A percentile compares a stretch with the other conserved stretches of the same genome.
phyloP scores from a whole-genome alignment of 2,329 filamentous ascomycete genomes.

The Coniochaeta pulveracea region DNA sequence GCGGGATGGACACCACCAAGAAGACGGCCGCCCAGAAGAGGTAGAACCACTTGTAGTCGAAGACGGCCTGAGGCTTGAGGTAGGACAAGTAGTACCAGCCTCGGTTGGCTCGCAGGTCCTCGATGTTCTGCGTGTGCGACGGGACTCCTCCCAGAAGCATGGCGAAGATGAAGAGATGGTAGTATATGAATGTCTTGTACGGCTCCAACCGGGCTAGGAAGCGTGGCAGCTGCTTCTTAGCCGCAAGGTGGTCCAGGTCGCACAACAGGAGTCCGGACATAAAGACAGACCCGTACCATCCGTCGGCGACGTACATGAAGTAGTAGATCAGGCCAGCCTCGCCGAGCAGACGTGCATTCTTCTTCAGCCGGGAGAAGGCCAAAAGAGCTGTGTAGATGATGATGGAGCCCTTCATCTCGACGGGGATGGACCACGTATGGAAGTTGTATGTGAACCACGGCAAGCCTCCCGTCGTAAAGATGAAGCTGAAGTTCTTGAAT shows the following conservation, averaged over 20 bases:
- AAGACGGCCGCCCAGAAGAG: conserved; percentile 49
- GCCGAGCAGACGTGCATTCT: conserved; percentile 41
- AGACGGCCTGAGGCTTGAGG: conserved; percentile 51
- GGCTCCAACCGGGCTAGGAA: conserved; percentile 31
- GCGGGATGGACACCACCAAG: conserved; percentile 40
- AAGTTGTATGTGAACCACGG: conserved; percentile 47
- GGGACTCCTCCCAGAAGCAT: conserved; percentile 51
- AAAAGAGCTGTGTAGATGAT: conserved; percentile 46
- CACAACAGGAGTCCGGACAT: conserved; percentile 46
- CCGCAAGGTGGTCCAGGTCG: conserved; percentile 44
- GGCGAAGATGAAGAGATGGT: conserved; percentile 35
- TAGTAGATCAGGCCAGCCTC: conserved; percentile 44
- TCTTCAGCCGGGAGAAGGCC: conserved; percentile 43
- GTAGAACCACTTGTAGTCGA: conserved; percentile 54
- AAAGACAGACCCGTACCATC: conserved; percentile 48
- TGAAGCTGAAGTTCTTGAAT: conserved; percentile 56
- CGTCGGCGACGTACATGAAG: conserved; percentile 55
- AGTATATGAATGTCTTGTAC: conserved; percentile 37
- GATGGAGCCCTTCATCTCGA: conserved; percentile 52
- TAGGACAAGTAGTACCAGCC: conserved; percentile 49
- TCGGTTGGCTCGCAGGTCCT: conserved; percentile 35
- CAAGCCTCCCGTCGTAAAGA: conserved; percentile 43
- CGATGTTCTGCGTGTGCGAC: conserved; percentile 30
- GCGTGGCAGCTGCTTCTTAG: conserved; percentile 32
- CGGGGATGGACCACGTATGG: conserved; percentile 50